Conservation (phyloP, 495 filamentous ascomycete genomes). For the Penicillium paxilli region DNA sequence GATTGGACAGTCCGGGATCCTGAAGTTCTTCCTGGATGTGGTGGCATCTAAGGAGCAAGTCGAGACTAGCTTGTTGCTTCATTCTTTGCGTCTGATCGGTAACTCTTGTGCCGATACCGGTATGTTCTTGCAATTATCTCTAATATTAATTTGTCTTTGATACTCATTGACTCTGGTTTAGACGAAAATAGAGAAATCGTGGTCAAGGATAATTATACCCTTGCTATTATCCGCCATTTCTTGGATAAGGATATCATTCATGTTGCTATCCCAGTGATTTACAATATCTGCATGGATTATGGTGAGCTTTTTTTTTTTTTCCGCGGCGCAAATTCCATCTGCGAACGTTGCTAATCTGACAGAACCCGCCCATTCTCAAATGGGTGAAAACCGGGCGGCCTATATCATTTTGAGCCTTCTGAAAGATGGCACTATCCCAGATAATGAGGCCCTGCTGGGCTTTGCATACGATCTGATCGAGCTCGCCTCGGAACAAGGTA, state of each 20-base stretch:
- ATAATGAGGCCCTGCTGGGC: constrained; percentile 34
- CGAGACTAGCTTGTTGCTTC: constrained; percentile 41
- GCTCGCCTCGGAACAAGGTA: constrained; percentile 44
- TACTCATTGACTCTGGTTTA: constrained; percentile 28
- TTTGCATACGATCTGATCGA: constrained; percentile 45
- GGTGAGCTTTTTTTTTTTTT: constrained; percentile 44
- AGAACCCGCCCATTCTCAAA: constrained; percentile 60
- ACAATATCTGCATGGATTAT: constrained; percentile 74
- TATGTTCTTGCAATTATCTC: constrained; percentile 29
- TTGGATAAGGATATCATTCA: constrained; percentile 49
- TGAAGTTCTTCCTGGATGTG: constrained; percentile 63
- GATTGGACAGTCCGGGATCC: constrained; percentile 65
- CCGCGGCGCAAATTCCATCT: background rate
- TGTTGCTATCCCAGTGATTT: constrained; percentile 66
- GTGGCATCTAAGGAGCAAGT: constrained; percentile 40
- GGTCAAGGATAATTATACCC: constrained; percentile 56
- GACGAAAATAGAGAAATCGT: constrained; percentile 74
- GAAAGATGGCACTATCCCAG: constrained; percentile 30
- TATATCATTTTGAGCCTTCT: constrained; percentile 42
- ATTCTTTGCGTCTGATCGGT: constrained; percentile 68
- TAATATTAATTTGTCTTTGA: constrained; percentile 1
- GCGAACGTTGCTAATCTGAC: constrained; percentile 13
- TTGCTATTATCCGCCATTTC: constrained; percentile 54
- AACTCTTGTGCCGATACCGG: constrained; percentile 83
- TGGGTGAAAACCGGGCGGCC: constrained; percentile 56